phyloP scores from a whole-genome alignment of 228 moss, liverwort and hornwort species.

The Sphagnum magellanicum region DNA sequence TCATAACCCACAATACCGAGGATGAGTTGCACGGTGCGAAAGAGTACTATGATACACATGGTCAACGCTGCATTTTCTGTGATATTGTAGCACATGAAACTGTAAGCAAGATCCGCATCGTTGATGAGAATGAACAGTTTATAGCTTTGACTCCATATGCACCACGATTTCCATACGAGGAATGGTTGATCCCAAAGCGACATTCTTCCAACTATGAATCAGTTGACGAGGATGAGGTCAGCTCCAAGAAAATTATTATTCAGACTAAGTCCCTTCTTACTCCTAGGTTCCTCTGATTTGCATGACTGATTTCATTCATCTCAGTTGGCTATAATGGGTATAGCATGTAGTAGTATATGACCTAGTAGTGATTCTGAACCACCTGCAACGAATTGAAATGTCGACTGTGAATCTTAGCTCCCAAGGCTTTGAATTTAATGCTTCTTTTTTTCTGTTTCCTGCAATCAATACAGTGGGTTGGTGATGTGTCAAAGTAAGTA shows the following conservation, averaged over 20 bases:
- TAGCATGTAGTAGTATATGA: too few relatives aligned
- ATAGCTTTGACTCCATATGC: conserved; percentile 22
- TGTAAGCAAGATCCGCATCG: conserved; percentile 4
- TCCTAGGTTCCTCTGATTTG: too few relatives aligned
- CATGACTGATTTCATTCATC: too few relatives aligned
- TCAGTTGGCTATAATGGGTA: too few relatives aligned
- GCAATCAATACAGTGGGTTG: too few relatives aligned
- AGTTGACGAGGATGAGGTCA: conserved; percentile 17
- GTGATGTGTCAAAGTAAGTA: too few relatives aligned
- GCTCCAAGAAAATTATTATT: not conserved
- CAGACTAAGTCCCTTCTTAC: too few relatives aligned
- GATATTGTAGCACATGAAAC: conserved; percentile 7
- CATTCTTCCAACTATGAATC: conserved; percentile 27
- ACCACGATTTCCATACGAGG: conserved; percentile 31
- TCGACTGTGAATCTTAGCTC: too few relatives aligned
- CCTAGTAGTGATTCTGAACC: too few relatives aligned
- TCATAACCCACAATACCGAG: conserved; percentile 17
- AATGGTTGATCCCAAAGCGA: conserved; percentile 26
- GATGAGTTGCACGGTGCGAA: conserved; percentile 20
- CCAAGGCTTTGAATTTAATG: too few relatives aligned
- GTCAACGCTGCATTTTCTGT: conserved; percentile 21
- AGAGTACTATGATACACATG: conserved; percentile 4
- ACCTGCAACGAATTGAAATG: too few relatives aligned
- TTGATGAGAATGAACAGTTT: conserved; percentile 16
- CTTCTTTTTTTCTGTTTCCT: too few relatives aligned